Base-by-base conservation (phyloP, 352 stramenopile genomes). In the Pythium biforme region DNA sequence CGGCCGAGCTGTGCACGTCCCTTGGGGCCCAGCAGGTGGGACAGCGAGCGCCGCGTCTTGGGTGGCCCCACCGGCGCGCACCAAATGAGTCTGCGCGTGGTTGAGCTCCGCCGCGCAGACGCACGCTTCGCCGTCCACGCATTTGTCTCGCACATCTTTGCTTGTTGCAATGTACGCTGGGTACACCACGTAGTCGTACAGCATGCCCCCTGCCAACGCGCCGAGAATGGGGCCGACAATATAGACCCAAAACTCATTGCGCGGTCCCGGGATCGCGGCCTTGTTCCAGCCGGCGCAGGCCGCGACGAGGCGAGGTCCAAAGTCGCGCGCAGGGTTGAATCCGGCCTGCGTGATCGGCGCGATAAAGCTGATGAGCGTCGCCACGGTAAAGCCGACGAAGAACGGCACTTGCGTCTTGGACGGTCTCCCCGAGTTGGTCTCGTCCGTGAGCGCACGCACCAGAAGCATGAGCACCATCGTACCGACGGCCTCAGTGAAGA, bases 291-390 rank as follows among this genome's bases (percentile, higher is more conserved):
- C 86, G 31, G 81, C 79, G 26, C 78, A 62, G n/a, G 52, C 70
- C 1, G 79, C 83, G 11, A 93, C 69, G 37, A 94, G 61, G 19
- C 81, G 66, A 34, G 84, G 82, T 1, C 86, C 86, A 56, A 95
- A 86, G 63, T 95, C 86, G 39, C 86, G 73, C 10, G 81, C 84
- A 14, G 84, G 86, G 57, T 94, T 95, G 48, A 92, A 74, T 55
- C 79, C 76, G 15, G 78, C 81, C 55, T 92, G 82, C 0, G 82
- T 90, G 37, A 94, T 69, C 0, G 86, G 83, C 0, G 81, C 81
- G 39, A 88, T 61, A 17, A 82, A 55, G 52, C 70, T 67, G 51
- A 88, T 83, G 3, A 94, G 27, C 7, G 64, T 50, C 34, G 79
- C 66, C 17, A 93, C 59, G 0, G 74, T 77, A 41, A 70, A 53